These are phyloP conservation scores for Brettanomyces bruxellensis DNA, from an alignment of 805 yeast species.

Conservation along the genomic window DNA sequence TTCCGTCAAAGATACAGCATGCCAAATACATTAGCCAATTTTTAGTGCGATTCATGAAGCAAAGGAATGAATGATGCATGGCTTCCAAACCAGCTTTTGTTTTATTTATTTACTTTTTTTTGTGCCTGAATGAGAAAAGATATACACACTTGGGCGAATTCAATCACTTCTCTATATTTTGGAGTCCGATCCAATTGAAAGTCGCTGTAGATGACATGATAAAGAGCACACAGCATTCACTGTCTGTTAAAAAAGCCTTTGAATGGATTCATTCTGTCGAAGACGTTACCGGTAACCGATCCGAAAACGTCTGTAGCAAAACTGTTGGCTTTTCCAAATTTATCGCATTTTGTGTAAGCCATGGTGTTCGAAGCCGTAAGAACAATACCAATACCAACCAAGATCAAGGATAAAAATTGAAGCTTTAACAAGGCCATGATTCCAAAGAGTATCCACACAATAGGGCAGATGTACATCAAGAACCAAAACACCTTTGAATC, in stretches of 20 bases:
- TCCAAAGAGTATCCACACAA: conserved; percentile 66
- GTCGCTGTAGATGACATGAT: too few species aligned
- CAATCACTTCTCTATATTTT: too few species aligned
- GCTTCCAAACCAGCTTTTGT: too few species aligned
- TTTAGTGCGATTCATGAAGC: too few species aligned
- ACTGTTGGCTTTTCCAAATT: conserved; percentile 76
- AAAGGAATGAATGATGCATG: too few species aligned
- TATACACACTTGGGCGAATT: too few species aligned
- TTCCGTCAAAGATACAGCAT: too few species aligned
- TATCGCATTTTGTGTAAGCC: conserved; percentile 89
- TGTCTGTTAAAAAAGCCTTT: conserved; percentile 8
- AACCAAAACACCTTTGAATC: conserved; percentile 88
- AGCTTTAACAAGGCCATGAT: conserved; percentile 71
- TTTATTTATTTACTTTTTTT: too few species aligned
- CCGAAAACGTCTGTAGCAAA: conserved; percentile 52
- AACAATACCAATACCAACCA: conserved; percentile 59
- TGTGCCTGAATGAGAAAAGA: too few species aligned
- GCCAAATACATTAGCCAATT: too few species aligned
- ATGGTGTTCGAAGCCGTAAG: conserved; percentile 75
- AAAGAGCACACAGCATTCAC: neutral
- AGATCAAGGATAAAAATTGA: conserved; percentile 55
- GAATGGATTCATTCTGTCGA: conserved; percentile 39
- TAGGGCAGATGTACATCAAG: conserved; percentile 66
- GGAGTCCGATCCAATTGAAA: too few species aligned
- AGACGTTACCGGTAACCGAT: conserved; percentile 33